These are phyloP conservation scores for Yarrowia alimentaria DNA, from an alignment of 805 yeast species.

Conservation along the genomic window DNA sequence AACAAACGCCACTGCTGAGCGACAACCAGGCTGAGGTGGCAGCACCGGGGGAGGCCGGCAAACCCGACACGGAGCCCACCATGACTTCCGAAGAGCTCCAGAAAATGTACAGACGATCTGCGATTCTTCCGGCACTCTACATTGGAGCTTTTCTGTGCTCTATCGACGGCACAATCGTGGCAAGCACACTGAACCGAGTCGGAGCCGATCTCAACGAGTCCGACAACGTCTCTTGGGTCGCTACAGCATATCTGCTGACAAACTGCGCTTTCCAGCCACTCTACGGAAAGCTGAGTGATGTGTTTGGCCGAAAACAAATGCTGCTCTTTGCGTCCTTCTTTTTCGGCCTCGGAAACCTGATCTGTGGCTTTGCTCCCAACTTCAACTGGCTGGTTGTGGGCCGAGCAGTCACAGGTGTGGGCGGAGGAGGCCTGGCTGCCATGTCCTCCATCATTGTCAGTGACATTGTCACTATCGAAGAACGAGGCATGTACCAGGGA, in stretches of 20 bases:
- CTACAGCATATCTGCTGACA: constrained; percentile 60
- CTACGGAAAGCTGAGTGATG: constrained; percentile 63
- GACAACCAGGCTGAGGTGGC: too few relatives aligned
- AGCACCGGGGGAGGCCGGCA: too few relatives aligned
- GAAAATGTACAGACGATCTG: constrained; percentile 10
- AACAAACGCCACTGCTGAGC: too few relatives aligned
- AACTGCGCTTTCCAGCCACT: constrained; percentile 68
- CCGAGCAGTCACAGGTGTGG: constrained; percentile 78
- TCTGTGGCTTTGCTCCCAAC: constrained; percentile 54
- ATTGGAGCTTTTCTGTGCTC: constrained; percentile 43
- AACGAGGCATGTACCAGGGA: constrained; percentile 82
- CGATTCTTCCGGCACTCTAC: constrained; percentile 19
- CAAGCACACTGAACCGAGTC: constrained; percentile 49
- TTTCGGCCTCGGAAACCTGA: constrained; percentile 50
- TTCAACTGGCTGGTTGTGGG: constrained; percentile 66
- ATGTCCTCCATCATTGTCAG: constrained; percentile 74
- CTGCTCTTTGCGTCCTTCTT: constrained; percentile 45
- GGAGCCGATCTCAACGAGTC: constrained; percentile 52
- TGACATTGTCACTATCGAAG: constrained; percentile 72
- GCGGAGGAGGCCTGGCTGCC: constrained; percentile 83
- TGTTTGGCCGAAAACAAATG: constrained; percentile 42
- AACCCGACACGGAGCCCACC: background rate
- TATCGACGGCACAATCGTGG: constrained; percentile 51
- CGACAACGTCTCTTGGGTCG: constrained; percentile 59
- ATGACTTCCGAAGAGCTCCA: constrained; percentile 13